phyloP scores from a whole-genome alignment of 768 basidiomycete species.

The Psilocybe sp. region DNA sequence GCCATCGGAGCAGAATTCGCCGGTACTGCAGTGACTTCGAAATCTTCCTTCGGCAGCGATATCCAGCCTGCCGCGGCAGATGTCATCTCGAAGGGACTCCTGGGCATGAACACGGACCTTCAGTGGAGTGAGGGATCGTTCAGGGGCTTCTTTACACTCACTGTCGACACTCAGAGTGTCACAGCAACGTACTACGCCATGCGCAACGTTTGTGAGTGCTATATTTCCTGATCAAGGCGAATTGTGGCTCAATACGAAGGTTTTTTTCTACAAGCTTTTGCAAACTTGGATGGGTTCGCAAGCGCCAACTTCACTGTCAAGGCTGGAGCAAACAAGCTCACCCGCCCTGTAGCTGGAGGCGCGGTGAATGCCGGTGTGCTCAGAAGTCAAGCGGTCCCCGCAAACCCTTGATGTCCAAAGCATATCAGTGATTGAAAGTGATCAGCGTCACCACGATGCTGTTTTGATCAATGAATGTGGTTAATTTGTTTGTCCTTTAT shows the following conservation, averaged over 20 bases:
- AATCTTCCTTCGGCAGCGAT: constrained; percentile 41
- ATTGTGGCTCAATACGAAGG: background rate
- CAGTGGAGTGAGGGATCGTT: constrained; percentile 62
- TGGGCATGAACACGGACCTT: constrained; percentile 43
- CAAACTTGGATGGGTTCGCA: constrained; percentile 43
- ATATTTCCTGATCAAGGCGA: background rate
- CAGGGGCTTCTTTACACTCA: constrained; percentile 58
- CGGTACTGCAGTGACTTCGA: constrained; percentile 56
- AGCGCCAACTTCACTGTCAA: constrained; percentile 41
- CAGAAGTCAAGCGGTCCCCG: constrained; percentile 20
- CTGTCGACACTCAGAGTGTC: constrained; percentile 39
- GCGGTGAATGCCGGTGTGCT: constrained; percentile 41
- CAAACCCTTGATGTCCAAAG: background rate
- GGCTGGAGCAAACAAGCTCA: constrained; percentile 41
- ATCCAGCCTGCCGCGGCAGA: constrained; percentile 38
- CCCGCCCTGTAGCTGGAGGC: constrained; percentile 49
- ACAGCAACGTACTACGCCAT: constrained; percentile 57
- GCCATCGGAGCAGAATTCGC: constrained; percentile 61
- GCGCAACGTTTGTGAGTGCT: constrained; percentile 40
- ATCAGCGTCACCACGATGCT: background rate
- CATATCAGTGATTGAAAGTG: background rate
- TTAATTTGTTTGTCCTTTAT: too few relatives aligned
- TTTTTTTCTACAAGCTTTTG: constrained; percentile 23
- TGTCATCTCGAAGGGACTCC: constrained; percentile 31
- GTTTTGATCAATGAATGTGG: background rate